Percentiles rank a stretch among this genome's conserved stretches.
These are phyloP conservation scores for Ciborinia camelliae DNA, from an alignment of 2,329 filamentous ascomycete genomes.

Conservation along the genomic window DNA sequence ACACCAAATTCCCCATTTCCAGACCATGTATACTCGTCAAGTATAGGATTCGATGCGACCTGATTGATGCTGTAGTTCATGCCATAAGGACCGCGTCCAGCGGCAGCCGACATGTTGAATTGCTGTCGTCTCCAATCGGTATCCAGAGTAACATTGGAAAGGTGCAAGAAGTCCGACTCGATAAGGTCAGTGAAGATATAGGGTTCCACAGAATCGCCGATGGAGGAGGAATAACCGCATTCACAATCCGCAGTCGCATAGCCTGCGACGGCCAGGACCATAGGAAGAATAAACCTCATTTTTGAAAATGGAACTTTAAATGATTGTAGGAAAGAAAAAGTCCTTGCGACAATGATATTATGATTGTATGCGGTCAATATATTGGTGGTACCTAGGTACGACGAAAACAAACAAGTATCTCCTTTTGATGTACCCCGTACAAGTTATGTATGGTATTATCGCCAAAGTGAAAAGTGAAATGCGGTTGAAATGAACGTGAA, in stretches of 20 bases:
- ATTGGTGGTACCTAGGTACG: constrained; percentile 15
- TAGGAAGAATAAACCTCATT: constrained; percentile 1
- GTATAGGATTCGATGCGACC: constrained; percentile 51
- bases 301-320: background rate
- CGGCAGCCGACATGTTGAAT: constrained; percentile 60
- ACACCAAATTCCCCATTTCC: constrained; percentile 46
- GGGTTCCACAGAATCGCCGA: constrained; percentile 40
- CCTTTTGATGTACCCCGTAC: background rate
- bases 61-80: constrained; percentile 59
- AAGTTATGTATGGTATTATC: constrained; percentile 2
- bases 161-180: constrained; percentile 68
- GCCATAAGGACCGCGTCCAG: constrained; percentile 58
- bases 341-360: background rate
- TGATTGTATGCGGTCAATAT: constrained; percentile 3
- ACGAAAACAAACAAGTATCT: constrained; percentile 5
- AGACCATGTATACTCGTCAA: constrained; percentile 42
- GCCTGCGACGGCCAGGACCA: background rate
- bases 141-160: constrained; percentile 47
- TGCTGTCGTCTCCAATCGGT: constrained; percentile 64
- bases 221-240: constrained; percentile 64
- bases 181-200: constrained; percentile 65
- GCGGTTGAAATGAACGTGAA: constrained; percentile 6
- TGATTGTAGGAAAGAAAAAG: background rate
- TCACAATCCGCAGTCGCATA: constrained; percentile 49
- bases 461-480: constrained; percentile 1